A percentile compares a stretch with the other conserved stretches of the same genome.
Conservation (phyloP, 495 filamentous ascomycete species). For the Penicillium diatomitis region DNA sequence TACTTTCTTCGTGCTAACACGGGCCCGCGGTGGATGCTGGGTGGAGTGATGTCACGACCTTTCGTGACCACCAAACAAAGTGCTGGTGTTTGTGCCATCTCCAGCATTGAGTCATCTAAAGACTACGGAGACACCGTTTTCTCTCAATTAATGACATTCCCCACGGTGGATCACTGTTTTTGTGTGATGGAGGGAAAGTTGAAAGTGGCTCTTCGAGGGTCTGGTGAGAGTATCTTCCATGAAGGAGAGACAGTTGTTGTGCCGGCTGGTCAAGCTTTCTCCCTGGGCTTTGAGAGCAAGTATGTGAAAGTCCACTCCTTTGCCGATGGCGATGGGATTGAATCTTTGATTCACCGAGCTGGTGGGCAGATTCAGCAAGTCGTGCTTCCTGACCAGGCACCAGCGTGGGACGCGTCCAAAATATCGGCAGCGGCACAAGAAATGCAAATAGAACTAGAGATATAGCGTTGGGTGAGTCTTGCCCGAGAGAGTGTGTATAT, state of each 20-base stretch:
- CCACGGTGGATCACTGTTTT: constrained; percentile 32
- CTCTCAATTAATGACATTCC: constrained; percentile 28
- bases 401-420: constrained; percentile 13
- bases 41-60: constrained; percentile 35
- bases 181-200: constrained; percentile 31
- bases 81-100: constrained; percentile 35
- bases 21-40: constrained; percentile 34
- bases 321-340: constrained; percentile 34
- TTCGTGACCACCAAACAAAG: constrained; percentile 37
- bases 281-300: constrained; percentile 26
- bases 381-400: constrained; percentile 20
- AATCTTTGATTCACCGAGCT: constrained; percentile 22
- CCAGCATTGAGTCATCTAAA: constrained; percentile 34
- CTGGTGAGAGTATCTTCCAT: constrained; percentile 19
- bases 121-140: constrained; percentile 21
- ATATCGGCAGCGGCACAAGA: constrained; percentile 8
- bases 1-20: constrained; percentile 36
- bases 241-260: constrained; percentile 35
- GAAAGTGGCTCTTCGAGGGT: constrained; percentile 24
- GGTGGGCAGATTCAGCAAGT: constrained; percentile 18
- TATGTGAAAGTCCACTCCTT: constrained; percentile 37
- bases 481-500: no score
- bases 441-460: constrained; percentile 1
- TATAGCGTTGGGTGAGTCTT: background rate
- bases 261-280: constrained; percentile 32